Conservation (phyloP, 306 rosid species). For the Chamaecrista fasciculata region DNA sequence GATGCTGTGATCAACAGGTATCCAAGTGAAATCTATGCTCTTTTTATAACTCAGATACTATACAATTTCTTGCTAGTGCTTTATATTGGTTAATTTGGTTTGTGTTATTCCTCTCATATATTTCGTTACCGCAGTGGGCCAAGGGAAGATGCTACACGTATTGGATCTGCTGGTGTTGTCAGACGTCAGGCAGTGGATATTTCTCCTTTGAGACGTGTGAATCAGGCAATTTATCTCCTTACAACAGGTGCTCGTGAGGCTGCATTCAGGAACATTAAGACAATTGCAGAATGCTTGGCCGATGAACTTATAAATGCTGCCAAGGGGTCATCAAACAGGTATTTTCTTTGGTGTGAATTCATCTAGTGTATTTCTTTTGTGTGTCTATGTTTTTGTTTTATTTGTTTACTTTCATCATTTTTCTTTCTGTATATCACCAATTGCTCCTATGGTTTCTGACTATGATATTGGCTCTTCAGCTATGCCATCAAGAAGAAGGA, state of each 20-base stretch:
- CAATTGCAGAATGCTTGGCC: constrained; percentile 55
- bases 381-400: not conserved
- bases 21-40: not conserved
- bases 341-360: not conserved
- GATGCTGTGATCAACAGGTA: constrained; percentile 42
- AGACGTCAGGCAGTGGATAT: constrained; percentile 64
- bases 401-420: not conserved
- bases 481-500: constrained; percentile 63
- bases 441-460: not conserved
- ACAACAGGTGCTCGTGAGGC: constrained; percentile 58
- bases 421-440: not conserved
- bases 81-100: no score
- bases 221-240: constrained; percentile 55
- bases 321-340: constrained; percentile 60
- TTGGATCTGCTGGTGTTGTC: constrained; percentile 61
- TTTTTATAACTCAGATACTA: not conserved
- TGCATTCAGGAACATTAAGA: constrained; percentile 56
- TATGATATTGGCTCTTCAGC: constrained; percentile 23
- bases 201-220: constrained; percentile 53
- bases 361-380: not conserved
- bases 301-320: constrained; percentile 61
- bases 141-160: constrained; percentile 63
- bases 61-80: not conserved
- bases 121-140: constrained; percentile 42
- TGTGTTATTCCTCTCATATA: not conserved